Conservation (phyloP, 164 flowering plant species). For the Sedum album region DNA sequence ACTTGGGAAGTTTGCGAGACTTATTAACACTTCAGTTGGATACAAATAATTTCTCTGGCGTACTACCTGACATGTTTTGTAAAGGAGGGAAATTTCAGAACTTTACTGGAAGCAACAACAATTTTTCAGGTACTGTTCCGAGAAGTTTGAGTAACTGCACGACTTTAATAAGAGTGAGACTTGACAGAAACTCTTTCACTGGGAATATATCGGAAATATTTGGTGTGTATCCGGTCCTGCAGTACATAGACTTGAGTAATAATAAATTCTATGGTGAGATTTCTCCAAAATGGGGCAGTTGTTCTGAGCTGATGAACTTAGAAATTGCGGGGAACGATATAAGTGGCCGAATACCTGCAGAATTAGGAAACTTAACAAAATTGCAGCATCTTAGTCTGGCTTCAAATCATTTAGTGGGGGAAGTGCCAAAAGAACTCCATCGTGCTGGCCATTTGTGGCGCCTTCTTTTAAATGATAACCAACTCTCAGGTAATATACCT, state of each 20-base stretch:
- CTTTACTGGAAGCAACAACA: conserved; percentile 6
- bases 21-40: conserved; percentile 6
- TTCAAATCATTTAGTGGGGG: conserved; percentile 17
- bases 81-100: not conserved
- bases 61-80: conserved; percentile 14
- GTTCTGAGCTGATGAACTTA: conserved; percentile 7
- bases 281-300: conserved; percentile 8
- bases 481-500: conserved; percentile 18
- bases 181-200: conserved; percentile 14
- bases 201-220: conserved; percentile 16
- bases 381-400: conserved; percentile 14
- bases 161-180: conserved; percentile 12
- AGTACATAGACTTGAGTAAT: conserved; percentile 12
- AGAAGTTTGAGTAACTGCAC: conserved; percentile 16
- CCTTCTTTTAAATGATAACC: conserved; percentile 11
- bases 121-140: conserved; percentile 14
- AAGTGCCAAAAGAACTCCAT: conserved; percentile 14
- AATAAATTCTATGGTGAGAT: conserved; percentile 18
- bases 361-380: conserved; percentile 3
- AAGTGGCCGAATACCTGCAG: conserved; percentile 14
- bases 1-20: conserved; percentile 6
- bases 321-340: conserved; percentile 12
- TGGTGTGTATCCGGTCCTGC: conserved; percentile 14
- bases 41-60: conserved; percentile 13
- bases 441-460: not conserved